A percentile compares a stretch with the other conserved stretches of the same genome.
Evolutionary conservation across 331 rosid species (phyloP).

Genomic region (Quercus lobata): DNA sequence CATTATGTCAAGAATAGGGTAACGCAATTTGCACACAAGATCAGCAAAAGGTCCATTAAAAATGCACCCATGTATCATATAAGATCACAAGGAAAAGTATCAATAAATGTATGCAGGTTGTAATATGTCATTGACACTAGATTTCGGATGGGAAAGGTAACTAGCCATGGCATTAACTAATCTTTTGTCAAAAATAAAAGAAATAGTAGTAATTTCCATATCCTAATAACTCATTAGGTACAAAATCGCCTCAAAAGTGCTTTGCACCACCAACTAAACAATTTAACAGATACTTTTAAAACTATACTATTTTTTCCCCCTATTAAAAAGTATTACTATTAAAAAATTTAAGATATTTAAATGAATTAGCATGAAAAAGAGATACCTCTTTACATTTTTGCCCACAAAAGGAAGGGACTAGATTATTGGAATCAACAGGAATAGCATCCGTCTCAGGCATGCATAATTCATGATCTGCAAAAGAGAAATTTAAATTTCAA

Average conservation of each 20-base stretch:
- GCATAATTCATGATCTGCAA: slow-evolving; percentile 66
- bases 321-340: too few relatives aligned
- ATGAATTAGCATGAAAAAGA: not conserved
- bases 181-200: not conserved
- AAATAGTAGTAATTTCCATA: not conserved
- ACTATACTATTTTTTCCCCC: not conserved
- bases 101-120: not conserved
- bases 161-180: not conserved
- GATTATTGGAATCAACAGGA: slow-evolving; percentile 29
- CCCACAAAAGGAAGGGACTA: slow-evolving; percentile 60
- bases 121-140: not conserved
- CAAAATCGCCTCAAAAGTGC: not conserved
- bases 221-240: not conserved
- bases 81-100: not conserved
- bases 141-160: not conserved
- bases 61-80: not conserved
- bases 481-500: slow-evolving; percentile 27
- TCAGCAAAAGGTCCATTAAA: not conserved
- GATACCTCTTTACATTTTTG: slow-evolving; percentile 90
- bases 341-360: not conserved
- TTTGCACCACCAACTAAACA: not conserved
- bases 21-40: not conserved
- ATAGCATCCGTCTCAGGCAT: slow-evolving; percentile 40
- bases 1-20: not conserved
- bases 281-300: not conserved